Evolutionary conservation across 495 filamentous ascomycete species (phyloP).

Genomic region (Sordaria brevicollis): DNA sequence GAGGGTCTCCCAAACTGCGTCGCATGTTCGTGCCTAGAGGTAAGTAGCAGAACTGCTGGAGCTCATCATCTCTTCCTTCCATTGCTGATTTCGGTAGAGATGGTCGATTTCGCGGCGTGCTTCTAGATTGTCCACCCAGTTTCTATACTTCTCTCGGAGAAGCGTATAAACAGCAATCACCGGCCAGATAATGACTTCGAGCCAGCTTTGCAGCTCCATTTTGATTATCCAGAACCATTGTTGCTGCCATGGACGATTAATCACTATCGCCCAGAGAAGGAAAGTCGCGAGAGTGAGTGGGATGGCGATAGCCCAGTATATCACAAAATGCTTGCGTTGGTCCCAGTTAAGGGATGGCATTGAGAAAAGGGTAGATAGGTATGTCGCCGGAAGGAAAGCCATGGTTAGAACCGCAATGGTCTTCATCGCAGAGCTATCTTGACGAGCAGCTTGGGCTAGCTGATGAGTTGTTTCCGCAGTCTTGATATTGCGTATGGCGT

Average conservation of each 20-base stretch:
- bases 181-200: no score
- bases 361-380: slow-evolving; percentile 24
- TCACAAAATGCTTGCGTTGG: slow-evolving; percentile 18
- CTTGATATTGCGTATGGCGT: neutral
- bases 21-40: no score
- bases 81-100: neutral
- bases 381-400: slow-evolving; percentile 3
- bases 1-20: no score
- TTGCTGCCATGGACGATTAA: neutral
- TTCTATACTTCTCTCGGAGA: no score
- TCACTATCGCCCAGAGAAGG: slow-evolving; percentile 7
- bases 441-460: slow-evolving; percentile 19
- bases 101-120: no score
- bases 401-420: slow-evolving; percentile 8
- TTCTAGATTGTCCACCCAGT: no score
- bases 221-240: no score
- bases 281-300: slow-evolving; percentile 18
- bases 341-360: slow-evolving; percentile 28
- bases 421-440: slow-evolving; percentile 21
- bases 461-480: neutral
- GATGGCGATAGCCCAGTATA: slow-evolving; percentile 26
- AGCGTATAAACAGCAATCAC: no score
- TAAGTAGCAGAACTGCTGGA: neutral
- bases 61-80: neutral
- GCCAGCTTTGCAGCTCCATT: no score